Evolutionary conservation across 176 grass and related monocot species (phyloP).

Genomic region (Stipa capillata): DNA sequence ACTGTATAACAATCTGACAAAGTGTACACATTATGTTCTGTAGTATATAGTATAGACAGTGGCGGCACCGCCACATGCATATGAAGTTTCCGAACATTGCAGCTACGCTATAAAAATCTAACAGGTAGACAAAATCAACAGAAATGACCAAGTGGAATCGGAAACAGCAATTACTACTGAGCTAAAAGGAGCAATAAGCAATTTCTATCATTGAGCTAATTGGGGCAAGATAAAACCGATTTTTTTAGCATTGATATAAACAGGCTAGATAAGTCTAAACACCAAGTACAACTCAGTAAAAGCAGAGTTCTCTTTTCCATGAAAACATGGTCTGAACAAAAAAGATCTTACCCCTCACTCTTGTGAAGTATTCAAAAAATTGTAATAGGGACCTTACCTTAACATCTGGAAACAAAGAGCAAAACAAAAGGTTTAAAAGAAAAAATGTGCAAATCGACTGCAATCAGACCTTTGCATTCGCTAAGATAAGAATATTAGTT

Average conservation of each 20-base stretch:
- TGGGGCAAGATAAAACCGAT: background rate
- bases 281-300: background rate
- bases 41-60: background rate
- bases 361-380: background rate
- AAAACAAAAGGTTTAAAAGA: background rate
- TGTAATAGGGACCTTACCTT: background rate
- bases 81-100: slow-evolving; percentile 1
- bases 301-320: background rate
- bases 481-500: no score
- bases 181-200: background rate
- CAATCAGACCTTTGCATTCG: no score
- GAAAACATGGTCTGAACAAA: background rate
- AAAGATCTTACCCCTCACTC: no score
- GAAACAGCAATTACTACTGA: background rate
- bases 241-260: background rate
- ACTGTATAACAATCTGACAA: background rate
- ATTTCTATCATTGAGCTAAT: background rate
- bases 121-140: background rate
- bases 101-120: background rate
- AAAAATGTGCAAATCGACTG: background rate
- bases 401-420: background rate
- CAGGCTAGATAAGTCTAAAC: background rate
- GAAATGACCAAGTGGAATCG: background rate
- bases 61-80: background rate
- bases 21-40: background rate